Base-by-base conservation (phyloP, 192 early-diverging fungal genomes). In the Coemansia nantahalensis region DNA sequence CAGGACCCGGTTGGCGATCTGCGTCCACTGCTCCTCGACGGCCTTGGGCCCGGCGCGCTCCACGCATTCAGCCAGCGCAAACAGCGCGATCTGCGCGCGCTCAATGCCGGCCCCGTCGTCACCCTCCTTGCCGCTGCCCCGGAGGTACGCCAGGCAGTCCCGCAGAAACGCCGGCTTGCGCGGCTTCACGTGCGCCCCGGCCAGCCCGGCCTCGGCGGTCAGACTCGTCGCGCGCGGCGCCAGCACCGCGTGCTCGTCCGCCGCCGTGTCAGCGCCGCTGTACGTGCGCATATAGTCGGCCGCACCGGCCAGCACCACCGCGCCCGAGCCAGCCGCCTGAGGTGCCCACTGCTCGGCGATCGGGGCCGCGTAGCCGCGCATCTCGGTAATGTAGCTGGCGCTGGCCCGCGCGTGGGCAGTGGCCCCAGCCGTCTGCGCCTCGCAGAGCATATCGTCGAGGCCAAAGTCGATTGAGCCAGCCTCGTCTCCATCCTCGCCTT, bases 111-210 rank as follows among this genome's bases (percentile, higher is more conserved):
- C 31, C 8, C 9, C 31, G 8, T 41, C 43, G 12, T 51, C 9
- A 3, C 9, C 31, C 8, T 32, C 31, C 8, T 41, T 48, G 12
- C 16, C 34, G 48, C 51, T 53, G 15, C 22, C 39, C 34, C 54
- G 54, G 26, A 70, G 44, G 24, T 70, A 70, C 13, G 55, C 60
- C 16, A 70, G 36, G 24, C 64, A 67, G 56, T 76, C 65, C 35
- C 54, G 60, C 34, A 76, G 31, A 38, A 76, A 76, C 33, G 48
- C 56, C 0, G 72, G 72, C 12, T 35, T 56, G 39, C 72, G 72
- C 17, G 72, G 72, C 19, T 52, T 58, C 31, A 76, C 49, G 47
- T 52, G 68, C 23, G 34, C 48, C 33, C 65, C 60, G 34, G 59
- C 44, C 37, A 68, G 46, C 37, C 42, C 42, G 2, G 39, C 45